Percentiles rank a stretch among this genome's conserved stretches.
phyloP scores from a whole-genome alignment of 2,329 filamentous ascomycete genomes.

The Pyricularia grisea region DNA sequence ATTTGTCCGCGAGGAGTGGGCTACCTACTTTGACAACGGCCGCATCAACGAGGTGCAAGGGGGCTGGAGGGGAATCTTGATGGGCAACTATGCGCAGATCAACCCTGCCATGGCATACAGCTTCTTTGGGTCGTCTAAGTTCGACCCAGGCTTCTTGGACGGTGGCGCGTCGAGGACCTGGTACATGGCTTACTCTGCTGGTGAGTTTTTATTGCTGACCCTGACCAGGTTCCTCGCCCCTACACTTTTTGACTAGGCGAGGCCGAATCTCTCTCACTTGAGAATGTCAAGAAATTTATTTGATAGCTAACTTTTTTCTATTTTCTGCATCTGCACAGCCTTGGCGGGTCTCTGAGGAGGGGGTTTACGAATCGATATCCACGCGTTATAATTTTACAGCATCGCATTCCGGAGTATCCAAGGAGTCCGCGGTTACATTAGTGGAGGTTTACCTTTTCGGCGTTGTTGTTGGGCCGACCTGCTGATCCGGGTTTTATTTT shows the following conservation, averaged over 20 bases:
- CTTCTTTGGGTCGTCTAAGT: constrained; percentile 62
- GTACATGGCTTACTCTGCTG: constrained; percentile 73
- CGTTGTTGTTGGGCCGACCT: background rate
- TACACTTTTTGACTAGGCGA: no score
- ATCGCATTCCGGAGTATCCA: background rate
- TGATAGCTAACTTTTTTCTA: background rate
- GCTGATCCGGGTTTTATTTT: background rate
- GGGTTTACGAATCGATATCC: background rate
- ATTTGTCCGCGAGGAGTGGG: constrained; percentile 81
- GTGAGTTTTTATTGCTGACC: constrained; percentile 33
- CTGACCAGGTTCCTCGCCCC: background rate
- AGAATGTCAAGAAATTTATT: background rate
- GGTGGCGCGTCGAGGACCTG: constrained; percentile 77
- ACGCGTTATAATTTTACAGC: background rate
- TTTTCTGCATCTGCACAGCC: background rate
- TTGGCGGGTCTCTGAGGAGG: background rate
- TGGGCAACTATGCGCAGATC: constrained; percentile 71
- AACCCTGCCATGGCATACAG: constrained; percentile 60
- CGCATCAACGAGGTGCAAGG: constrained; percentile 56
- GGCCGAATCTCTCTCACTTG: no score
- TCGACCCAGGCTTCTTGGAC: constrained; percentile 63
- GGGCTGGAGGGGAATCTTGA: constrained; percentile 81
- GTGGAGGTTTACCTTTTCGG: background rate
- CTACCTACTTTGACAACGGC: constrained; percentile 63
- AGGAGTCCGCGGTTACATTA: background rate